Base-by-base conservation (phyloP, 78 protist species). In the Chrysochromulina tobinii region DNA sequence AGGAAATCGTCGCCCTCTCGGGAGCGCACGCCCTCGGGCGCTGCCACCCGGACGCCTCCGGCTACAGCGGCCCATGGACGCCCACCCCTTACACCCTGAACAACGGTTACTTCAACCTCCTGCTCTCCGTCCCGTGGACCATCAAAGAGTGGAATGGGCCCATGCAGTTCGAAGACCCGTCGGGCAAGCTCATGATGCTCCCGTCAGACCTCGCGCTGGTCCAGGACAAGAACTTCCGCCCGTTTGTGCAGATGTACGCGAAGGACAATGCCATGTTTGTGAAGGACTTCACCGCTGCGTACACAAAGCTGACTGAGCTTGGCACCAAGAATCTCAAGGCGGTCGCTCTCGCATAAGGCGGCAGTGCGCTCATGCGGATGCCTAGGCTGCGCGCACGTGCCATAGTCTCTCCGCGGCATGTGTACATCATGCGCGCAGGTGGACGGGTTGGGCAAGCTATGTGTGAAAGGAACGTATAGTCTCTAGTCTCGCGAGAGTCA, bases 21-120 rank as follows among this genome's bases (percentile, higher is more conserved):
- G 97, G 97, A 25, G 97, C 97, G 38, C 97, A 95, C 67, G 92
- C 96, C 18, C 91, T 95, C 50, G 96, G 96, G 12, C 72, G 93
- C 18, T 95, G 96, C 94, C 95, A 95, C 64, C 88, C 86, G 3
- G 90, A 90, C 57, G 48, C 72, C 9, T 83, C 92, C 0, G 94
- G 95, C 18, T 95, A 54, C 64, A 12, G 1, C 0, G 97, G 97
- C 1, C 97, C 97, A 2, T 95, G 97, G 97, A 94, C 97, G 11
- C 87, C 48, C 9, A 54, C 64, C 21, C 95, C 93, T 23, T 55
- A 67, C 48, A 38, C 25, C 57, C 88, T 95, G 59, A 38, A 92
- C 87, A 95, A 93, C 90, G 77, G 27, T 12, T 95, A 77, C 94
- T 95, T 59, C 90, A 0, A 7, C 55, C 83, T 79, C 51, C 94